These are phyloP conservation scores for Trichoderma citrinoviride DNA, from an alignment of 2,329 filamentous ascomycete genomes.

Conservation along the genomic window DNA sequence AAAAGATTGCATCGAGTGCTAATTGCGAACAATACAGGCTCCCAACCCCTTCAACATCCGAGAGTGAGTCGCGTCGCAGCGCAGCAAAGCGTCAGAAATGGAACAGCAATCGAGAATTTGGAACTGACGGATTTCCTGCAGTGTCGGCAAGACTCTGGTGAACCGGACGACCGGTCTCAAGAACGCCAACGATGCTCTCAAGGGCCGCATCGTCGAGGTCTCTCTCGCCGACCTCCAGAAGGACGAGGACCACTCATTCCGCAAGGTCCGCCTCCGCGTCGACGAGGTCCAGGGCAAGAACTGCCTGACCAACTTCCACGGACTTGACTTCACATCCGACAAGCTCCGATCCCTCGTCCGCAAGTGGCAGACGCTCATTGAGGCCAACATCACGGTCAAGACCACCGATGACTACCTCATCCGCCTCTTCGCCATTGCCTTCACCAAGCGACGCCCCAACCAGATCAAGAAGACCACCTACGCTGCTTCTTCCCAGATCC, in stretches of 20 bases:
- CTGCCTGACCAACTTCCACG: slow-evolving; percentile 99
- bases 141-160: slow-evolving; percentile 99
- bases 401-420: slow-evolving; percentile 99
- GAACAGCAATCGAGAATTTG: background rate
- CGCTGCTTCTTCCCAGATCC: slow-evolving; percentile 93
- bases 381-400: slow-evolving; percentile 99
- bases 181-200: slow-evolving; percentile 99
- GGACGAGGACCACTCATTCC: slow-evolving; percentile 99
- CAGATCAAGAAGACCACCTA: slow-evolving; percentile 99
- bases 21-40: slow-evolving; percentile 53
- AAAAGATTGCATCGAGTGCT: background rate
- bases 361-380: slow-evolving; percentile 99
- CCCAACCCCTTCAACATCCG: slow-evolving; percentile 92
- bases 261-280: slow-evolving; percentile 98
- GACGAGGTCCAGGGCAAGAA: slow-evolving; percentile 99
- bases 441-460: slow-evolving; percentile 98
- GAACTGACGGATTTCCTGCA: slow-evolving; percentile 42
- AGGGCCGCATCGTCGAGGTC: slow-evolving; percentile 98
- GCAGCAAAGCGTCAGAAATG: background rate
- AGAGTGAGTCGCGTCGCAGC: slow-evolving; percentile 68
- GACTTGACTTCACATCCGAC: slow-evolving; percentile 99
- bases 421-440: slow-evolving; percentile 97
- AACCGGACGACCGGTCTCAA: slow-evolving; percentile 99
- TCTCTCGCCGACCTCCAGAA: slow-evolving; percentile 99
- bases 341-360: slow-evolving; percentile 98